These are phyloP conservation scores for Punctularia strigosozonata DNA, from an alignment of 768 basidiomycete genomes.

Conservation along the genomic window DNA sequence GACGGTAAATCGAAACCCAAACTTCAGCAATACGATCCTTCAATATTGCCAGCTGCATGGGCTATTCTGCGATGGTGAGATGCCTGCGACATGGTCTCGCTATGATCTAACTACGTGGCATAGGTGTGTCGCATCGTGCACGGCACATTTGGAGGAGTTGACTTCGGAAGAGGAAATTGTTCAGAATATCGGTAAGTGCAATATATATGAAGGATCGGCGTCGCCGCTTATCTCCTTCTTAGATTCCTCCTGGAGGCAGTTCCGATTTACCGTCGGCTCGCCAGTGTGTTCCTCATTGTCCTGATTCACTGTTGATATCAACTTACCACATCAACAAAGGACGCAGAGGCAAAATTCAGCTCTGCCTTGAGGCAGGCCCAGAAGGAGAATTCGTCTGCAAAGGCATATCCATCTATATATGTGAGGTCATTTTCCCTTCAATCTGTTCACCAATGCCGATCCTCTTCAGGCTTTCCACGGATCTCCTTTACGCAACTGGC, in stretches of 20 bases:
- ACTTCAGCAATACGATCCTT: constrained; percentile 36
- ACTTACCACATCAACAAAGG: too few species aligned
- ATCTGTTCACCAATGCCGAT: background rate
- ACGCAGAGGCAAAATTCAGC: constrained; percentile 57
- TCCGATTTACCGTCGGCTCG: constrained; percentile 58
- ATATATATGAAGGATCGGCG: background rate
- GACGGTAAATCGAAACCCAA: constrained; percentile 41
- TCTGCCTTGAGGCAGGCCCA: constrained; percentile 30
- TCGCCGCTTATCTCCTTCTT: background rate
- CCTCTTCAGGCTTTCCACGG: constrained; percentile 55
- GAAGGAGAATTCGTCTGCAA: constrained; percentile 25
- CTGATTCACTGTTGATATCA: too few species aligned
- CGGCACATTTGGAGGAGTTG: constrained; percentile 58
- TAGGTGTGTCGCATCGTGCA: constrained; percentile 65
- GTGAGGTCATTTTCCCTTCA: constrained; percentile 7
- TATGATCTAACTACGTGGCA: background rate
- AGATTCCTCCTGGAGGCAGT: constrained; percentile 48
- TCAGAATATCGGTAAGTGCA: constrained; percentile 34
- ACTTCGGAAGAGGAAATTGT: constrained; percentile 40
- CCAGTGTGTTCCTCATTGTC: too few species aligned
- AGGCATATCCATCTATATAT: constrained; percentile 26
- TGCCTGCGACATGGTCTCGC: constrained; percentile 1
- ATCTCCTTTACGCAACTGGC: constrained; percentile 55
- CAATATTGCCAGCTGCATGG: constrained; percentile 51
- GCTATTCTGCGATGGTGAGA: constrained; percentile 46